phyloP scores from a whole-genome alignment of 345 rosid species.

The Pseudoturritis turrita region DNA sequence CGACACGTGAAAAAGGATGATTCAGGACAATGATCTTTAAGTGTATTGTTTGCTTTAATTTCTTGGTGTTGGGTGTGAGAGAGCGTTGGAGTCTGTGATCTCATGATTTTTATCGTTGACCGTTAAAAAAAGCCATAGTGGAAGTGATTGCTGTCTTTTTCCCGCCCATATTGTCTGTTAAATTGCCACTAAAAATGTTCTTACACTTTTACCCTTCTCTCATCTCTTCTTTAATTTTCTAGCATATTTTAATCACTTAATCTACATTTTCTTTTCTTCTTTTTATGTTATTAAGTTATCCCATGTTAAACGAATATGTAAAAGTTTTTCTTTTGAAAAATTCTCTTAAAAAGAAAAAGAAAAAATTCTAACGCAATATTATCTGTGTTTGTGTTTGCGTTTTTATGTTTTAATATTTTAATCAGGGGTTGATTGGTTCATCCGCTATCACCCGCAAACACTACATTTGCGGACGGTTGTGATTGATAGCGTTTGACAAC shows the following conservation, averaged over 20 bases:
- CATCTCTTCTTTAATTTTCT: background rate
- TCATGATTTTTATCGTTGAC: slow-evolving; percentile 35
- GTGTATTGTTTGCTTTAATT: slow-evolving; percentile 12
- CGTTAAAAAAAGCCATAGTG: slow-evolving; percentile 19
- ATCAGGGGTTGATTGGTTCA: too few relatives aligned
- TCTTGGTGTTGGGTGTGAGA: slow-evolving; percentile 15
- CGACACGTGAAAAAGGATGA: slow-evolving; percentile 38
- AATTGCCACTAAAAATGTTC: slow-evolving; percentile 1
- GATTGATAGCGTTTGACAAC: too few relatives aligned
- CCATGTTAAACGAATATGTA: too few relatives aligned
- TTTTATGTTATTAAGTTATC: too few relatives aligned
- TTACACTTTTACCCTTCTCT: slow-evolving; percentile 8
- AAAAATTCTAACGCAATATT: too few relatives aligned
- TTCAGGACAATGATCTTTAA: slow-evolving; percentile 23
- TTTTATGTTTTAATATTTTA: too few relatives aligned
- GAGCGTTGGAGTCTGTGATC: slow-evolving; percentile 28
- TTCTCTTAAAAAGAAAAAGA: too few relatives aligned
- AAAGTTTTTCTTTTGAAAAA: too few relatives aligned
- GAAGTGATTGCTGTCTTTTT: slow-evolving; percentile 26
- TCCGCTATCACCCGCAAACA: too few relatives aligned
- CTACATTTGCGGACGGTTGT: too few relatives aligned
- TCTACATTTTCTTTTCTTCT: background rate
- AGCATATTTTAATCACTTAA: background rate
- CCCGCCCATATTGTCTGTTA: slow-evolving; percentile 28
- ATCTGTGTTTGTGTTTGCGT: too few relatives aligned